Evolutionary conservation across 1,284 basidiomycete species (phyloP).

Genomic region (Rhodofomes roseus): DNA sequence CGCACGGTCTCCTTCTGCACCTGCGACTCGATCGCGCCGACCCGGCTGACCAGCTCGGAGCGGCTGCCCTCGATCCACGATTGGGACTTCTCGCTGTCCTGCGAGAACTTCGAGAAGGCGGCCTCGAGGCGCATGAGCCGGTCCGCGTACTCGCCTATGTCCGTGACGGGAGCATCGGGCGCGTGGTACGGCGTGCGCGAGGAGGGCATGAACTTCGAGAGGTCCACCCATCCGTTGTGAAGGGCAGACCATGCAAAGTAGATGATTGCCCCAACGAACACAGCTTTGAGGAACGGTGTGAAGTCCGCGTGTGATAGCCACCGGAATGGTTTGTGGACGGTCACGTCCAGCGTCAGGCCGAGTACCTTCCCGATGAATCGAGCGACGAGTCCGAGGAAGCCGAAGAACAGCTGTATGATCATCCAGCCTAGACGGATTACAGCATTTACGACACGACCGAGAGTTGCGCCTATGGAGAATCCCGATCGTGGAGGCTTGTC

Average conservation of each 20-base stretch:
- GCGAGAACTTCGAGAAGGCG: constrained; percentile 52
- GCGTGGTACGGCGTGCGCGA: constrained; percentile 34
- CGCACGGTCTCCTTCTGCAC: constrained; percentile 53
- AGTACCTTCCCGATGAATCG: constrained; percentile 40
- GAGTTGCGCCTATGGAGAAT: constrained; percentile 44
- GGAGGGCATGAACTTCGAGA: constrained; percentile 26
- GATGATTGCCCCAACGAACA: constrained; percentile 37
- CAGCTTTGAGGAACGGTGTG: constrained; percentile 35
- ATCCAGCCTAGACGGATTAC: constrained; percentile 25
- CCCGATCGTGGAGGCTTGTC: constrained; percentile 21
- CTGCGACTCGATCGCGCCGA: constrained; percentile 54
- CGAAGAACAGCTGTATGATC: constrained; percentile 17
- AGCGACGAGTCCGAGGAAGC: constrained; percentile 28
- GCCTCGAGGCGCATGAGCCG: constrained; percentile 67
- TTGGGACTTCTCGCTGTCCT: constrained; percentile 48
- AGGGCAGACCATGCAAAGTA: constrained; percentile 40
- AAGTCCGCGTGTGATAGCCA: constrained; percentile 32
- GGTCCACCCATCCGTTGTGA: constrained; percentile 33
- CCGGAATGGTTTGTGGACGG: constrained; percentile 42
- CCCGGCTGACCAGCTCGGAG: constrained; percentile 45
- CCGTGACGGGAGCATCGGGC: constrained; percentile 58
- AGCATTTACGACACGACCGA: constrained; percentile 43
- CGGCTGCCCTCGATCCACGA: constrained; percentile 47
- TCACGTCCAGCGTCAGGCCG: constrained; percentile 40
- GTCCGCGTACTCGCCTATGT: constrained; percentile 66